A percentile compares a stretch with the other conserved stretches of the same genome.
These are phyloP conservation scores for Podaxis sp. DNA, from an alignment of 768 basidiomycete genomes.

Conservation along the genomic window DNA sequence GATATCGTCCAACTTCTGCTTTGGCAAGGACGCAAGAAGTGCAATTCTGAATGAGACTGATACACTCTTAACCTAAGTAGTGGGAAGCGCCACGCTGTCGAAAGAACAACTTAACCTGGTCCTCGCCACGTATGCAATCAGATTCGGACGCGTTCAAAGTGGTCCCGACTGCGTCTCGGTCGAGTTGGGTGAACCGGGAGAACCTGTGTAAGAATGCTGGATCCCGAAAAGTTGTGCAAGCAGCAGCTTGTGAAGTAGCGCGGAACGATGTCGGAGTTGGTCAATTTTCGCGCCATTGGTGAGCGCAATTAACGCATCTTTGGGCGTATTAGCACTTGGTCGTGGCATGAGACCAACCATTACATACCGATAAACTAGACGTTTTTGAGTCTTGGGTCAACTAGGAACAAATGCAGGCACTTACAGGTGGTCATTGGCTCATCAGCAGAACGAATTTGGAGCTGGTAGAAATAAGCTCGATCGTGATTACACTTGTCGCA, in stretches of 20 bases:
- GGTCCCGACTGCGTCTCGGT: background rate
- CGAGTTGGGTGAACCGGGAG: no score
- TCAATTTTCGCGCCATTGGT: conserved; percentile 72
- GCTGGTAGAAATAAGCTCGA: conserved; percentile 90
- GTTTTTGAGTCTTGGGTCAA: background rate
- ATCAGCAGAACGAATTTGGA: conserved; percentile 93
- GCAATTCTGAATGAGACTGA: background rate
- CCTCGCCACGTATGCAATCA: background rate
- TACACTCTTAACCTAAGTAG: background rate
- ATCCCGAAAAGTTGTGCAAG: background rate
- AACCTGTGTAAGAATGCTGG: no score
- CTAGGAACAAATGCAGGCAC: conserved; percentile 20
- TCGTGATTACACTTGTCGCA: conserved; percentile 82
- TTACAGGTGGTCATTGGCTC: conserved; percentile 82
- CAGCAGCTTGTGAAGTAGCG: background rate
- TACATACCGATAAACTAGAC: conserved; percentile 60
- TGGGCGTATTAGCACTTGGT: conserved; percentile 1
- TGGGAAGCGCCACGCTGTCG: background rate
- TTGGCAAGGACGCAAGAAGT: background rate
- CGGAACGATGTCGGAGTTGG: background rate
- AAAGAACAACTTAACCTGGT: background rate
- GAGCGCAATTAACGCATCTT: conserved; percentile 62
- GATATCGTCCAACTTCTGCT: background rate
- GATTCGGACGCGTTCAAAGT: background rate
- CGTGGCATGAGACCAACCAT: background rate